phyloP scores from a whole-genome alignment of 805 yeast genomes.

The Kodamaea kaohsiungensis region DNA sequence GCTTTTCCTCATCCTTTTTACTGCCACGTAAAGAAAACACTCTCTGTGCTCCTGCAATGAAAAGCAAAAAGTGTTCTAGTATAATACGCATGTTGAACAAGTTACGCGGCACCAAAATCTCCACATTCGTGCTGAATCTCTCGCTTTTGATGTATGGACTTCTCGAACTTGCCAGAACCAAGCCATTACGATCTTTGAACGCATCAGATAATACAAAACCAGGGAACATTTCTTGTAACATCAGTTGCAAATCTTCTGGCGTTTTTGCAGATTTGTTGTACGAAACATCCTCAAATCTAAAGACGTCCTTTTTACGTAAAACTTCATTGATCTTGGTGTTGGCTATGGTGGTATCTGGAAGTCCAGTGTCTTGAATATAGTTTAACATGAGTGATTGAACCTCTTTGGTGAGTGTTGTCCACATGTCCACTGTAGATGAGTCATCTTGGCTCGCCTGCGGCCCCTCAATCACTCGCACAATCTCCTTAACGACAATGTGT shows the following conservation, averaged over 20 bases:
- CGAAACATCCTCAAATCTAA: slow-evolving; percentile 35
- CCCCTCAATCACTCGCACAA: slow-evolving; percentile 35
- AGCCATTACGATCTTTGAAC: slow-evolving; percentile 16
- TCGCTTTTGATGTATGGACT: slow-evolving; percentile 62
- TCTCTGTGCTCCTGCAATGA: slow-evolving; percentile 57
- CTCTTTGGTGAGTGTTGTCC: slow-evolving; percentile 37
- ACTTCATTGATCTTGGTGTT: slow-evolving; percentile 23
- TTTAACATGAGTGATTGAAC: slow-evolving; percentile 30
- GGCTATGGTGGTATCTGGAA: slow-evolving; percentile 9
- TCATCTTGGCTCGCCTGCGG: neutral
- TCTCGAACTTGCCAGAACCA: neutral
- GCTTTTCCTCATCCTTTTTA: slow-evolving; percentile 9
- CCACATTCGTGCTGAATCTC: slow-evolving; percentile 54
- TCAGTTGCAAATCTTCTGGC: slow-evolving; percentile 32
- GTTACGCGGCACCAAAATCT: slow-evolving; percentile 66
- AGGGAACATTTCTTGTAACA: slow-evolving; percentile 66
- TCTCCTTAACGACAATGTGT: slow-evolving; percentile 65
- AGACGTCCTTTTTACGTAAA: slow-evolving; percentile 23
- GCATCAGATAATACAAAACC: slow-evolving; percentile 48
- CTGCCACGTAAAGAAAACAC: slow-evolving; percentile 23
- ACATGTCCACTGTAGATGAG: slow-evolving; percentile 15
- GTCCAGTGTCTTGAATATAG: slow-evolving; percentile 31
- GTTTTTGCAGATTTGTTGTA: slow-evolving; percentile 21
- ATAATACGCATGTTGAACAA: slow-evolving; percentile 80
- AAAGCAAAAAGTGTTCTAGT: slow-evolving; percentile 69